A percentile compares a stretch with the other conserved stretches of the same genome.
Evolutionary conservation across 495 filamentous ascomycete species (phyloP).

Genomic region (Trichocladium antarcticum): DNA sequence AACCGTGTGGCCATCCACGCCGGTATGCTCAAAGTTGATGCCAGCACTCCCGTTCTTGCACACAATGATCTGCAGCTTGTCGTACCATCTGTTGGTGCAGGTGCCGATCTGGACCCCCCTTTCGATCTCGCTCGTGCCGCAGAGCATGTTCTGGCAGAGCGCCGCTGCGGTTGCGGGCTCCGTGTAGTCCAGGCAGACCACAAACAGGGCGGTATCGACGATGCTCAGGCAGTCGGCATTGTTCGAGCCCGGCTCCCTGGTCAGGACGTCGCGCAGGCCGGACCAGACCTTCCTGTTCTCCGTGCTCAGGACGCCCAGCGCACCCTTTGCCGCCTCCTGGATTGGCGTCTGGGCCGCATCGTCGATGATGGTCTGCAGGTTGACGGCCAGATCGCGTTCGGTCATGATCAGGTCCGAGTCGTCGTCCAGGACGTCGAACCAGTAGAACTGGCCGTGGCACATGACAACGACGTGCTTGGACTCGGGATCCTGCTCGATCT

Average conservation of each 20-base stretch:
- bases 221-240: conserved; percentile 91
- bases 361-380: conserved; percentile 82
- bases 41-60: conserved; percentile 97
- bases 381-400: conserved; percentile 85
- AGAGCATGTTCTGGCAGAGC: conserved; percentile 95
- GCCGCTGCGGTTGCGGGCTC: conserved; percentile 69
- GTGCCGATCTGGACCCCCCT: conserved; percentile 92
- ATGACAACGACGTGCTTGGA: conserved; percentile 90
- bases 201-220: conserved; percentile 87
- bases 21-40: conserved; percentile 98
- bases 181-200: conserved; percentile 84
- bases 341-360: conserved; percentile 83
- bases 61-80: conserved; percentile 97
- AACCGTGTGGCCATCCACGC: conserved; percentile 95
- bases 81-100: conserved; percentile 97
- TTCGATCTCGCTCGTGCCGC: conserved; percentile 83
- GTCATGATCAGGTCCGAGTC: conserved; percentile 95
- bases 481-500: conserved; percentile 84
- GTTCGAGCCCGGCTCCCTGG: conserved; percentile 74
- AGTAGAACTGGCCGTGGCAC: conserved; percentile 95
- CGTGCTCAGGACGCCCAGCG: conserved; percentile 84
- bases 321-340: conserved; percentile 87
- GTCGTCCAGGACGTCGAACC: conserved; percentile 95
- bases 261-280: conserved; percentile 77
- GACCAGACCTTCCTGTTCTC: conserved; percentile 97